phyloP scores from a whole-genome alignment of 306 rosid species.

The Acacia acuminata region DNA sequence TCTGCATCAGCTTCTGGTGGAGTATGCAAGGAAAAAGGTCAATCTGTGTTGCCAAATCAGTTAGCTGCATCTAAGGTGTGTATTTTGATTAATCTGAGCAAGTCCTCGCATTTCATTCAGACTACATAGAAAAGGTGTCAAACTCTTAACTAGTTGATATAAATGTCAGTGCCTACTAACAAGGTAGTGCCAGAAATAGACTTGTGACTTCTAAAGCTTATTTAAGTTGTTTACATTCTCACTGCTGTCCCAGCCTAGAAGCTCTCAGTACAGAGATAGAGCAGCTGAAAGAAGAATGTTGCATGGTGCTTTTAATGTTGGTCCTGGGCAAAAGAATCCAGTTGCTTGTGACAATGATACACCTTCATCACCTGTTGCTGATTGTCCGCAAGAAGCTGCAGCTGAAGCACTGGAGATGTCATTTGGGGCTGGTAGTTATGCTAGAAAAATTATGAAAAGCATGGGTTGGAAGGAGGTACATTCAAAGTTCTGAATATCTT shows the following conservation, averaged over 20 bases:
- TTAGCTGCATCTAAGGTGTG: conserved; percentile 52
- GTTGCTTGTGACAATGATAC: conserved; percentile 26
- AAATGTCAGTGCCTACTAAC: background rate
- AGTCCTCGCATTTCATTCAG: background rate
- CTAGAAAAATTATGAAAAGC: conserved; percentile 61
- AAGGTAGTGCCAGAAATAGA: background rate
- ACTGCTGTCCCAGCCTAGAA: conserved; percentile 47
- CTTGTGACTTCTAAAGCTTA: background rate
- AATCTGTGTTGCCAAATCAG: conserved; percentile 35
- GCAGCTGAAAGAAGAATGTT: conserved; percentile 87
- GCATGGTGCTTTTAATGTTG: conserved; percentile 81
- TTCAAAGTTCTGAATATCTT: background rate
- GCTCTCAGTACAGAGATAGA: conserved; percentile 66
- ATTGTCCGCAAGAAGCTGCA: conserved; percentile 53
- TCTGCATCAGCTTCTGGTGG: conserved; percentile 37
- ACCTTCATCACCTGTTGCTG: conserved; percentile 38
- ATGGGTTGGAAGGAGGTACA: conserved; percentile 99
- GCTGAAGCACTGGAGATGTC: conserved; percentile 76
- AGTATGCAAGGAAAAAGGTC: conserved; percentile 34
- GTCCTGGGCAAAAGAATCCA: conserved; percentile 81
- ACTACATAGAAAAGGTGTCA: conserved; percentile 1
- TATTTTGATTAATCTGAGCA: conserved; percentile 9
- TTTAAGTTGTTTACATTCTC: conserved; percentile 24
- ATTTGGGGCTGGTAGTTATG: conserved; percentile 84
- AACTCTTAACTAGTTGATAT: conserved; percentile 13